phyloP scores from a whole-genome alignment of 345 rosid genomes.

The Corymbia maculata region DNA sequence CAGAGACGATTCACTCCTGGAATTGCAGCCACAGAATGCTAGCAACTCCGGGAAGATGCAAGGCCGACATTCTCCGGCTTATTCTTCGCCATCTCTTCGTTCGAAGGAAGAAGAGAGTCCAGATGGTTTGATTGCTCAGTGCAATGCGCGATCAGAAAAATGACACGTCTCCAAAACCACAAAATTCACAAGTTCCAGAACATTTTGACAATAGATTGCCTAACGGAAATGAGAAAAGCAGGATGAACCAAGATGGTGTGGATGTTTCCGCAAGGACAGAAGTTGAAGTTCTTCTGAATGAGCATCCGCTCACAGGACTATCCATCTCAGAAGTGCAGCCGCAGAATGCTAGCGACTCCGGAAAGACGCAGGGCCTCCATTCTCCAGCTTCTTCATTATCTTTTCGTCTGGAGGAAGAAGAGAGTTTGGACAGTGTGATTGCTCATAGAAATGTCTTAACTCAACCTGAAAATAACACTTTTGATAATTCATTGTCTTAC shows the following conservation, averaged over 20 bases:
- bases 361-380: constrained; percentile 2
- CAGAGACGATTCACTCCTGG: not conserved
- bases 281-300: constrained; percentile 34
- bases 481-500: constrained; percentile 22
- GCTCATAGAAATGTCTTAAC: not conserved
- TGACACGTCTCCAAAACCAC: constrained; percentile 16
- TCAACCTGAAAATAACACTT: not conserved
- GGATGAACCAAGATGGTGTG: constrained; percentile 24
- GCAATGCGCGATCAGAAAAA: not conserved
- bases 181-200: constrained; percentile 29
- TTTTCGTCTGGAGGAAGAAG: constrained; percentile 5
- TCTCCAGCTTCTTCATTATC: constrained; percentile 7
- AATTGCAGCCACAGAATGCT: not conserved
- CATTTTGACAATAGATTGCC: constrained; percentile 23
- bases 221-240: constrained; percentile 13
- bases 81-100: not conserved
- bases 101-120: constrained; percentile 10
- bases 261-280: constrained; percentile 17
- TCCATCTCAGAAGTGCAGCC: not conserved
- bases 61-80: constrained; percentile 6
- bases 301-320: constrained; percentile 9
- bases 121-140: not conserved
- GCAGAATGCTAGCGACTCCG: not conserved
- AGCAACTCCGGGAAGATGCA: constrained; percentile 2
- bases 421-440: constrained; percentile 2